Evolutionary conservation across 257 asterid species (phyloP), one percentile per base, ranked within the genome.

Genomic region (Nemophila menziesii): DNA sequence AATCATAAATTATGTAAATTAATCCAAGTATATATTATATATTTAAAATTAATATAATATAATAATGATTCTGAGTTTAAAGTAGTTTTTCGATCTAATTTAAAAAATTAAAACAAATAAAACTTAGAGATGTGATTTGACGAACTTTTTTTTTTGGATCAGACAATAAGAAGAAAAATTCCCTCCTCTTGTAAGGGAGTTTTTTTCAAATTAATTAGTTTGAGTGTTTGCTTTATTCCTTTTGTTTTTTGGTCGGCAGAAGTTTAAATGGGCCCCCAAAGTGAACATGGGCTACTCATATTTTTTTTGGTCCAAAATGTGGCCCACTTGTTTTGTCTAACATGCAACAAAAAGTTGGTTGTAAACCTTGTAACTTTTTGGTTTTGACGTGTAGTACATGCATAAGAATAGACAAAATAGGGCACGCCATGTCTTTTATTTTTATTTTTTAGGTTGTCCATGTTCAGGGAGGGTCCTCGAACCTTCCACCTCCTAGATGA

Each of bases 321-420:
- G 67, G 42, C 60, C 65, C 72, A 55, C 64, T 55, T 66, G 61
- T 60, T 66, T 50, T 51, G 57, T 51, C 57, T 33, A 48, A 41
- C 72, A 20, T 46, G 39, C 21, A 34, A 55, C 67, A 59, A 16
- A 52, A 44, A n/a, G 36, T 2, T 29, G 8, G 36, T 29, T 29
- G 36, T 29, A 2, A 29, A 29, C 36, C 12, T 29, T 29, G 36
- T 29, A 29, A 13, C 36, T 13, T 29, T 29, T 29, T 29, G 34
- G 38, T 24, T 39, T 27, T n/a, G 33, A 16, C 52, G 18, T 17
- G 15, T 14, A 15, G 13, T 16, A 2, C 19, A 9, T 26, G 33
- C 14, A 15, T 40, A n/a, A n/a, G n/a, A n/a, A n/a, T n/a, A n/a
- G n/a, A n/a, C n/a, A n/a, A n/a, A n/a, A n/a, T n/a, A n/a, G n/a